Evolutionary conservation across 116 monocot species (phyloP).

Genomic region (Phalaenopsis hybrid): DNA sequence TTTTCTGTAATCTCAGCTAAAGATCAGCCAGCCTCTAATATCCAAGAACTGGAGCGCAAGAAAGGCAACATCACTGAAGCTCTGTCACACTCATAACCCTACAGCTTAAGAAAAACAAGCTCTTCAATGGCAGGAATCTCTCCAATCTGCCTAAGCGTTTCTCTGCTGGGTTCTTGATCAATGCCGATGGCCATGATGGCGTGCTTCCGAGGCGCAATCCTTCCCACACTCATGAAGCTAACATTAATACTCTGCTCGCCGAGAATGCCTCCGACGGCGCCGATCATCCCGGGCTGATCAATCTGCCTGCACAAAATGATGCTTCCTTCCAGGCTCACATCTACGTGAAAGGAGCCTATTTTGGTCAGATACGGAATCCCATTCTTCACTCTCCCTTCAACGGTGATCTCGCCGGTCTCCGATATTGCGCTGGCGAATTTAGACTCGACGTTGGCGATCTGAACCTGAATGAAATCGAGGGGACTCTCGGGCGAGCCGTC

Average conservation of each 20-base stretch:
- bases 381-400: constrained; percentile 53
- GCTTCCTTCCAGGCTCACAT: constrained; percentile 54
- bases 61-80: too few species aligned
- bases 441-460: constrained; percentile 50
- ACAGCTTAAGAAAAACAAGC: constrained; percentile 50
- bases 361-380: constrained; percentile 45
- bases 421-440: constrained; percentile 53
- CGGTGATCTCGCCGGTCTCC: constrained; percentile 35
- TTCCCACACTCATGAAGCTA: constrained; percentile 61
- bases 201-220: constrained; percentile 41
- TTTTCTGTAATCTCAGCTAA: too few species aligned
- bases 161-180: constrained; percentile 44
- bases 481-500: constrained; percentile 54
- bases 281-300: constrained; percentile 71
- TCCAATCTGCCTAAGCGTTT: constrained; percentile 42
- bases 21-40: too few species aligned
- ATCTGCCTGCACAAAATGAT: constrained; percentile 54
- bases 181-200: constrained; percentile 69
- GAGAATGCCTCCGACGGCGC: constrained; percentile 37
- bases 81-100: not conserved
- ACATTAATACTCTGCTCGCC: constrained; percentile 51
- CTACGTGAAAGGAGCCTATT: constrained; percentile 47
- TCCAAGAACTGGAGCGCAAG: too few species aligned
- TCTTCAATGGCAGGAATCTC: constrained; percentile 48
- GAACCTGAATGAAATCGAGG: constrained; percentile 45